Evolutionary conservation across 495 filamentous ascomycete genomes (phyloP), one percentile per base, ranked within the genome.

Genomic region (Sphaerosporella brunnea): DNA sequence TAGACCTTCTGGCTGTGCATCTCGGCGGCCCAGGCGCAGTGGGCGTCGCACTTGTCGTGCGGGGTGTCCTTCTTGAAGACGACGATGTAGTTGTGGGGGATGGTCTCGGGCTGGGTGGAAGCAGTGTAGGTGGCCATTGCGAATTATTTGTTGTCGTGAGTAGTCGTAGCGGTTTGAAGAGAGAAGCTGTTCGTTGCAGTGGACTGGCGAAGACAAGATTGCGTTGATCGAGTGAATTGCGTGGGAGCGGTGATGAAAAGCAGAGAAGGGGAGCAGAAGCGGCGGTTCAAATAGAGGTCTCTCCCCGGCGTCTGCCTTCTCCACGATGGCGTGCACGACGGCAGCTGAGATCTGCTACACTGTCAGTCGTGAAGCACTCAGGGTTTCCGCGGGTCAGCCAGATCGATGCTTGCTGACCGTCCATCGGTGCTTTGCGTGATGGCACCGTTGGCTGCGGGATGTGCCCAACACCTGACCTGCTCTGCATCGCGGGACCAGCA

Each of bases 61-160:
- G 51, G 60, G 38, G 65, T 55, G 48, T 64, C 61, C 8, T 57
- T 51, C 51, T 72, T 70, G 40, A 73, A 63, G 23, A 69, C 67
- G 41, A 73, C 63, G 36, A 74, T 73, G 54, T 74, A 74, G 49
- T 66, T 68, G 54, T 65, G 62, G 9, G 65, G 62, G 46, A 73
- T 55, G 36, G 61, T 26, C 51, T 40, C 20, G 21, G 13, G 37
- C 10, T 15, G 37, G 18, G 21, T 20, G 21, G 37, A 7, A 13
- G 28, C 5, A 32, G 28, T 32, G n/a, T n/a, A n/a, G 13, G 28
- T 7, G 13, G 28, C 28, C 28, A 32, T 32, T 32, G 28, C 13
- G 28, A 32, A 13, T 32, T 32, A 13, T 32, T 32, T 32, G 28
- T 32, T 7, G 28, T 32, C 13, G 5, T 7, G 5, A 32, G 28